Percentiles rank a stretch among this genome's conserved stretches.
Evolutionary conservation across 345 rosid genomes (phyloP).

Genomic region (Microcos paniculata): DNA sequence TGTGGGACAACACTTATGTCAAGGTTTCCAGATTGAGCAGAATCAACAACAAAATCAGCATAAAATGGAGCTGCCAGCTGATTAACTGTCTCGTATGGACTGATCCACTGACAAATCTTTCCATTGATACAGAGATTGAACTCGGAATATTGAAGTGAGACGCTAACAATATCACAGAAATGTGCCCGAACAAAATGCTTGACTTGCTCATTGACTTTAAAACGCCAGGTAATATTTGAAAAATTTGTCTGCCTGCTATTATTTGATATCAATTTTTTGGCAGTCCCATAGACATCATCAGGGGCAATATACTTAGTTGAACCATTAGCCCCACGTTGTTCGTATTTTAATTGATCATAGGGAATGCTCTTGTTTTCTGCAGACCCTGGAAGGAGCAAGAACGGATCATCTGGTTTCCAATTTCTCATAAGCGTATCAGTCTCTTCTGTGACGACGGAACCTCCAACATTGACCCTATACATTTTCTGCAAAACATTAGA

Average conservation of each 20-base stretch:
- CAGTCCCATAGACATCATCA: conserved; percentile 38
- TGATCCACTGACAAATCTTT: conserved; percentile 10
- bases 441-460: conserved; percentile 7
- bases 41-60: conserved; percentile 36
- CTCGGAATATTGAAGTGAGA: background rate
- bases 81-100: background rate
- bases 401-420: conserved; percentile 41
- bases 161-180: conserved; percentile 45
- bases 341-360: background rate
- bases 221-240: conserved; percentile 46
- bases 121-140: conserved; percentile 31
- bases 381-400: conserved; percentile 11
- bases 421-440: conserved; percentile 38
- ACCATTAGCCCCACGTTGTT: background rate
- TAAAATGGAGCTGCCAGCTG: conserved; percentile 32
- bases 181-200: conserved; percentile 44
- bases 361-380: accelerated
- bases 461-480: conserved; percentile 48
- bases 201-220: conserved; percentile 35
- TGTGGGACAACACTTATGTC: conserved; percentile 30
- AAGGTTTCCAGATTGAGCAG: conserved; percentile 39
- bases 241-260: too few species aligned
- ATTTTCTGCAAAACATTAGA: conserved; percentile 29
- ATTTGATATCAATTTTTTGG: conserved; percentile 24
- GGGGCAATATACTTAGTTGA: conserved; percentile 38